Conservation (phyloP, 371 early-diverging fungal species). For the Smittium culicis region DNA sequence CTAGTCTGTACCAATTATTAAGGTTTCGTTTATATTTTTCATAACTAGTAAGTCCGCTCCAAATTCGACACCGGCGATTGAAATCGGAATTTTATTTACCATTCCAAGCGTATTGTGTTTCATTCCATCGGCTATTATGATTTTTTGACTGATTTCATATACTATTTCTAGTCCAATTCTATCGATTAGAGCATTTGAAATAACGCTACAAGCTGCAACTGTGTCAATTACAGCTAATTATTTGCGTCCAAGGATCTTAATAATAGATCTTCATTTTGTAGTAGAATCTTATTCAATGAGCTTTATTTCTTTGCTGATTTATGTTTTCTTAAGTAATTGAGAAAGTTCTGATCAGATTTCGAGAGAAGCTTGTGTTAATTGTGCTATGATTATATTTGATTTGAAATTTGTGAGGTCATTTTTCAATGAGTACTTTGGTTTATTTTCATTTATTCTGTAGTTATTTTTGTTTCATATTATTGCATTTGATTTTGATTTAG, state of each 20-base stretch:
- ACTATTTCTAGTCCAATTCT: neutral
- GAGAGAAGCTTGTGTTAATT: neutral
- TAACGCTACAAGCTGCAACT: conserved; percentile 5
- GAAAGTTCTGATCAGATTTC: neutral
- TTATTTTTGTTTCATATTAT: neutral
- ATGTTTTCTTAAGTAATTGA: neutral
- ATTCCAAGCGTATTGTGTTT: neutral
- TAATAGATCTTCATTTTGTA: conserved; percentile 2
- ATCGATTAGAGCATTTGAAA: neutral
- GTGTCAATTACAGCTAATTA: conserved; percentile 4
- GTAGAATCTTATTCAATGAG: neutral
- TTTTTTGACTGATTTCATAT: neutral
- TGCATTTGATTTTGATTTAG: neutral
- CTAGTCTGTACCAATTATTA: too few species aligned
- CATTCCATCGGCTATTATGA: conserved; percentile 6
- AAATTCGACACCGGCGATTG: conserved; percentile 1
- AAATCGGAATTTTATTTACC: neutral
- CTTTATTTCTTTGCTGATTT: neutral
- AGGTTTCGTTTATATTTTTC: too few species aligned
- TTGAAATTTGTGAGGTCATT: neutral
- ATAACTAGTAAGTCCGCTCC: neutral
- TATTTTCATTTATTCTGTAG: neutral
- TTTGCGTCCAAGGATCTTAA: neutral
- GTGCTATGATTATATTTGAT: neutral
- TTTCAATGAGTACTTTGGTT: neutral